A percentile compares a stretch with the other conserved stretches of the same genome.
phyloP scores from a whole-genome alignment of 2,329 filamentous ascomycete species.

The Cladosporium sp. region DNA sequence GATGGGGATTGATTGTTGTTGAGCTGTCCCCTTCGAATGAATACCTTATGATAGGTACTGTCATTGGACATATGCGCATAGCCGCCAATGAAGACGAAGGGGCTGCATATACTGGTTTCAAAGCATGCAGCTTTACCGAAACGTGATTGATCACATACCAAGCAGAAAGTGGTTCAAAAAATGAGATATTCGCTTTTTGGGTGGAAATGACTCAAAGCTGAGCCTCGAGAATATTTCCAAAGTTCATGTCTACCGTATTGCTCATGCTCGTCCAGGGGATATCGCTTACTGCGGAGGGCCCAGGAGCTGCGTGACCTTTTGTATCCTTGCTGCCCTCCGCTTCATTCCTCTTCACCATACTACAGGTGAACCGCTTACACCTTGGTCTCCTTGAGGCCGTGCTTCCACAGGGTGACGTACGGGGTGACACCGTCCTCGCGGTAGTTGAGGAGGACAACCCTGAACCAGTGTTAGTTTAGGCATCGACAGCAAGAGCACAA shows the following conservation, averaged over 20 bases:
- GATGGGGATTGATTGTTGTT: not conserved
- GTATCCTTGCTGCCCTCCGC: not conserved
- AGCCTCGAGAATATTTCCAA: slow-evolving; percentile 12
- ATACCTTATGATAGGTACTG: too few species aligned
- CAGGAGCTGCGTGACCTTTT: slow-evolving; percentile 2
- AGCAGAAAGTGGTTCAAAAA: not conserved
- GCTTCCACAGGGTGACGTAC: slow-evolving; percentile 90
- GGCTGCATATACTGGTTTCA: not conserved
- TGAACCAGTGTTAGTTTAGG: slow-evolving; percentile 30
- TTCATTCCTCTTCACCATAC: slow-evolving; percentile 1
- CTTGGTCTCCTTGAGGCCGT: slow-evolving; percentile 85
- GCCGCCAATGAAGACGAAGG: not conserved
- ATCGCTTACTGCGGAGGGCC: slow-evolving; percentile 7
- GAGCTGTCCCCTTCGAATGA: not conserved
- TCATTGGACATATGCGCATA: not conserved
- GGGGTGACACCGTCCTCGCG: slow-evolving; percentile 93
- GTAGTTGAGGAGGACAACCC: slow-evolving; percentile 93
- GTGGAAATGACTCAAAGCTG: slow-evolving; percentile 9
- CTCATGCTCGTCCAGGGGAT: slow-evolving; percentile 12
- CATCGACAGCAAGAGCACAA: not conserved
- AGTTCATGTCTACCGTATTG: slow-evolving; percentile 10
- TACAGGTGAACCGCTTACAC: slow-evolving; percentile 55
- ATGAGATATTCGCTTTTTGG: slow-evolving; percentile 5
- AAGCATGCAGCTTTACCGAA: not conserved
- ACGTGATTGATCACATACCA: not conserved